Evolutionary conservation across 257 asterid genomes (phyloP).

Genomic region (Nicotiana noctiflora): DNA sequence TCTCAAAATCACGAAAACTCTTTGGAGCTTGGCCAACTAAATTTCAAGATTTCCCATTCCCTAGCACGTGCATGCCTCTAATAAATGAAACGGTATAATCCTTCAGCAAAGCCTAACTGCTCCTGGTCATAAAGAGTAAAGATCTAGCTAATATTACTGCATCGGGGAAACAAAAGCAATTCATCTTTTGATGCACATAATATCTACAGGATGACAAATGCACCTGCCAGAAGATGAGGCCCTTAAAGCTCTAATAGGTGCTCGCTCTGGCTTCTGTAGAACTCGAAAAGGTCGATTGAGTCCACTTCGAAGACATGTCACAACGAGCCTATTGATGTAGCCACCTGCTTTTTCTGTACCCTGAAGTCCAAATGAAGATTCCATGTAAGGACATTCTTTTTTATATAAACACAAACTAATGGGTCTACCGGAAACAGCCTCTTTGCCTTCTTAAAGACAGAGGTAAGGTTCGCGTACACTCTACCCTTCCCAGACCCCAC

Average conservation of each 20-base stretch:
- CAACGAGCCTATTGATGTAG: constrained; percentile 75
- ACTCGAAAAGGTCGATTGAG: constrained; percentile 85
- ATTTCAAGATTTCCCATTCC: background rate
- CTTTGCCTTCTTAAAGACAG: too few relatives aligned
- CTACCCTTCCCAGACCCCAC: too few relatives aligned
- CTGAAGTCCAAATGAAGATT: constrained; percentile 38
- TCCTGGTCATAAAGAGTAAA: background rate
- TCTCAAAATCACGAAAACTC: background rate
- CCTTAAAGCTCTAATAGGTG: constrained; percentile 94
- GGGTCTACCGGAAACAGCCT: too few relatives aligned
- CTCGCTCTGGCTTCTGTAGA: constrained; percentile 93
- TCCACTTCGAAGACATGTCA: constrained; percentile 94
- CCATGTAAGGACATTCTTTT: constrained; percentile 1
- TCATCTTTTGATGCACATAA: background rate
- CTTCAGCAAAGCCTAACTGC: background rate
- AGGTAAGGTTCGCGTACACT: too few relatives aligned
- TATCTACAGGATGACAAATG: background rate
- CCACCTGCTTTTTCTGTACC: constrained; percentile 86
- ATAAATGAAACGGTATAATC: background rate
- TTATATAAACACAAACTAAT: background rate
- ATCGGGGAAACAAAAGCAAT: background rate
- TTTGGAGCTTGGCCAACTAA: background rate
- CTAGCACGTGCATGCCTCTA: background rate
- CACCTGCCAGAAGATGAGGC: constrained; percentile 98
- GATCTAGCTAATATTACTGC: background rate